These are phyloP conservation scores for Luvunga scandens DNA, from an alignment of 345 rosid genomes.

Conservation along the genomic window DNA sequence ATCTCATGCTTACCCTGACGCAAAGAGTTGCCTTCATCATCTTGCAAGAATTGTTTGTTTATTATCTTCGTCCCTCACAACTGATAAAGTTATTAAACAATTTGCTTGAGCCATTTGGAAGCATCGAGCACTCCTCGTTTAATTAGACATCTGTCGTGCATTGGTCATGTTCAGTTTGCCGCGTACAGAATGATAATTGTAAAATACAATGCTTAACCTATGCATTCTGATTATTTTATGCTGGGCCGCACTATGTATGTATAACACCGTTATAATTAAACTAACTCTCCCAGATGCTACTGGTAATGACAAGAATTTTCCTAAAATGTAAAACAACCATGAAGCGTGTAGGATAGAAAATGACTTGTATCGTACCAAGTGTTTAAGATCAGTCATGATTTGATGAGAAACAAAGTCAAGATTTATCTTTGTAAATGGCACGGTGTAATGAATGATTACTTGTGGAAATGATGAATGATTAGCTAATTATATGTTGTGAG, in stretches of 20 bases:
- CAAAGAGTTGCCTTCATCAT: constrained; percentile 8
- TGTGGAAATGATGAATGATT: too few relatives aligned
- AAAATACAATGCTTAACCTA: background rate
- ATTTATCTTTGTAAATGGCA: too few relatives aligned
- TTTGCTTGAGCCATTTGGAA: background rate
- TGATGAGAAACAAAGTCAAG: too few relatives aligned
- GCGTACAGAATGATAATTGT: constrained; percentile 3
- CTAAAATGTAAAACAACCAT: background rate
- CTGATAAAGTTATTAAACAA: background rate
- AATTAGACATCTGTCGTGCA: background rate
- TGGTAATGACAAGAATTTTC: background rate
- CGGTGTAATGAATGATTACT: too few relatives aligned
- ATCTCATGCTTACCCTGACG: background rate
- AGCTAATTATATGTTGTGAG: too few relatives aligned
- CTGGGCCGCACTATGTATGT: background rate
- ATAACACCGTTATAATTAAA: background rate
- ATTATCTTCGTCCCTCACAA: background rate
- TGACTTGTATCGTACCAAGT: background rate
- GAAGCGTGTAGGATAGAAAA: background rate
- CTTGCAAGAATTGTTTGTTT: constrained; percentile 1
- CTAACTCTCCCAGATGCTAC: background rate
- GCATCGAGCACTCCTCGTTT: constrained; percentile 1
- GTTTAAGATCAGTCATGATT: too few relatives aligned
- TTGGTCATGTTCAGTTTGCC: constrained; percentile 10
- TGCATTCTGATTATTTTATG: background rate